A percentile compares a stretch with the other conserved stretches of the same genome.
These are phyloP conservation scores for Xerocomus nothofagi DNA, from an alignment of 1,284 basidiomycete species.

Conservation along the genomic window DNA sequence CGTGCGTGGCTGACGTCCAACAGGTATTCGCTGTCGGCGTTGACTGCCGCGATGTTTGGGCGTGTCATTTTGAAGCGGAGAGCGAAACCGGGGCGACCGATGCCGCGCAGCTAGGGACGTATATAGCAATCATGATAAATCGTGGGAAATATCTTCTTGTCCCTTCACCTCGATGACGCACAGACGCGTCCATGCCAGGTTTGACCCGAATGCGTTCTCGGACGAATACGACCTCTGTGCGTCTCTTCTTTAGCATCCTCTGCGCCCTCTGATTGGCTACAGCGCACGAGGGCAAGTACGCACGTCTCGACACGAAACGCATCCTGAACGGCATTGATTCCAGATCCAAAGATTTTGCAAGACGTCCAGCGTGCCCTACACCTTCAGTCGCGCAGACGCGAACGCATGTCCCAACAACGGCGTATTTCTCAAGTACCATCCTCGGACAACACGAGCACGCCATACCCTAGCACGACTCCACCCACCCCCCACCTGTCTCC, in stretches of 20 bases:
- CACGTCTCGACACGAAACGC: conserved; percentile 7
- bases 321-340: conserved; percentile 15
- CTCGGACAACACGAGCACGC: conserved; percentile 27
- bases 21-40: conserved; percentile 72
- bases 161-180: too few species aligned
- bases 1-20: conserved; percentile 5
- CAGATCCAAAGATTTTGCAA: conserved; percentile 71
- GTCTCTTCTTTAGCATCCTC: conserved; percentile 31
- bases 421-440: conserved; percentile 31
- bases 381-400: conserved; percentile 68
- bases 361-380: conserved; percentile 72
- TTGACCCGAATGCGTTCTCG: conserved; percentile 47
- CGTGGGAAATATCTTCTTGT: too few species aligned
- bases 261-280: conserved; percentile 18
- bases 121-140: too few species aligned
- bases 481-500: conserved; percentile 36
- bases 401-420: conserved; percentile 45
- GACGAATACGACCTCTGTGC: conserved; percentile 75
- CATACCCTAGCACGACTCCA: conserved; percentile 38
- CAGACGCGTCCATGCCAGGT: conserved; percentile 31
- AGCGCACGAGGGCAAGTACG: conserved; percentile 66
- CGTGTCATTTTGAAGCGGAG: conserved; percentile 32
- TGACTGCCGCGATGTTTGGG: conserved; percentile 48
- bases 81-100: conserved; percentile 28
- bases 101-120: too few species aligned